Conservation (phyloP, 768 basidiomycete genomes). For the Serpula lacrymans region DNA sequence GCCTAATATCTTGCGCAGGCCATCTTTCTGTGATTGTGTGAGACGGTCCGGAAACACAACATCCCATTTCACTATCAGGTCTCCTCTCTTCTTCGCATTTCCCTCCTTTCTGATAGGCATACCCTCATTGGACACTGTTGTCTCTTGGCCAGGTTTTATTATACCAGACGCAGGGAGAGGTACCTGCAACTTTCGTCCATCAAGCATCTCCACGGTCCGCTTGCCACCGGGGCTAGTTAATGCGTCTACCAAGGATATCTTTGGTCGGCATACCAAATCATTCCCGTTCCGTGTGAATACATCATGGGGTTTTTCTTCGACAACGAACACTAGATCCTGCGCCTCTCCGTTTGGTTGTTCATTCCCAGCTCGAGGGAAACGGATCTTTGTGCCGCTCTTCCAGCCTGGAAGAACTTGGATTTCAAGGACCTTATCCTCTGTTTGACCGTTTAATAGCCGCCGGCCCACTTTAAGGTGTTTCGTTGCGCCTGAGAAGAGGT, state of each 20-base stretch:
- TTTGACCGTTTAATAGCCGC: slow-evolving; percentile 62
- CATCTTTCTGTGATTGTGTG: slow-evolving; percentile 77
- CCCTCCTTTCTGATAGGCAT: slow-evolving; percentile 90
- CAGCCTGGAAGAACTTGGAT: slow-evolving; percentile 83
- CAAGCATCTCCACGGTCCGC: slow-evolving; percentile 63
- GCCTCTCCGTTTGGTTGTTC: slow-evolving; percentile 63
- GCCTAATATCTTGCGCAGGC: slow-evolving; percentile 62
- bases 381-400: slow-evolving; percentile 95
- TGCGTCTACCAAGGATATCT: slow-evolving; percentile 81
- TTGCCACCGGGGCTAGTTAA: slow-evolving; percentile 58
- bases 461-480: slow-evolving; percentile 90
- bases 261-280: slow-evolving; percentile 60
- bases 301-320: slow-evolving; percentile 92
- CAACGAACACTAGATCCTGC: slow-evolving; percentile 92
- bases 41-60: slow-evolving; percentile 79
- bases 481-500: slow-evolving; percentile 78
- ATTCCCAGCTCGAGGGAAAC: slow-evolving; percentile 85
- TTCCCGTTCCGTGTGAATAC: slow-evolving; percentile 78
- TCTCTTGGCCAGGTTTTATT: slow-evolving; percentile 76
- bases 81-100: slow-evolving; percentile 68
- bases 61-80: slow-evolving; percentile 80
- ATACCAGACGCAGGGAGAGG: slow-evolving; percentile 56
- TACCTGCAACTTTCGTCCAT: slow-evolving; percentile 75
- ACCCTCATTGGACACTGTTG: slow-evolving; percentile 70
- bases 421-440: slow-evolving; percentile 85